Conservation (phyloP, 164 flowering plant genomes). For the Umbilicus rupestris region DNA sequence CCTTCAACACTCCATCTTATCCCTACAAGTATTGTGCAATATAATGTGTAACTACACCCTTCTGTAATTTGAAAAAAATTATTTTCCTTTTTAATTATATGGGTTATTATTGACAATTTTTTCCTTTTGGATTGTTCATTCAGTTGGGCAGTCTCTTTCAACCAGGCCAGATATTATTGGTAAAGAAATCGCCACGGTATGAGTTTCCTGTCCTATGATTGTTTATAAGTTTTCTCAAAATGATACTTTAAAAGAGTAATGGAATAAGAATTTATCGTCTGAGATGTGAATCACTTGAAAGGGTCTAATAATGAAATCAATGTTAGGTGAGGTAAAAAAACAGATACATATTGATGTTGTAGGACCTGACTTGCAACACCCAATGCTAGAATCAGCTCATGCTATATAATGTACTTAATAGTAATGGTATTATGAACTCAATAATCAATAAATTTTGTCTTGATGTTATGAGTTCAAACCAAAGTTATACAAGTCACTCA, state of each 20-base stretch:
- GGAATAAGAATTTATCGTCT: neutral
- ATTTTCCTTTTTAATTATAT: constrained; percentile 20
- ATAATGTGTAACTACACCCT: neutral
- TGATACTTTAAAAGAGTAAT: neutral
- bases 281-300: neutral
- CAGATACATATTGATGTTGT: neutral
- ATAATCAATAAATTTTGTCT: too few relatives aligned
- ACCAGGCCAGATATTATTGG: constrained; percentile 99
- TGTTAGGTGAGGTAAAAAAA: neutral
- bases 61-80: constrained; percentile 17
- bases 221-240: neutral
- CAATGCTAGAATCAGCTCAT: too few relatives aligned
- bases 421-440: too few relatives aligned
- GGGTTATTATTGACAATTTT: constrained; percentile 30
- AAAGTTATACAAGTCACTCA: too few relatives aligned
- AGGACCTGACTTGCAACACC: too few relatives aligned
- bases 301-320: neutral
- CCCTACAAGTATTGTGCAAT: neutral
- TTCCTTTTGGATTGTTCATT: constrained; percentile 44
- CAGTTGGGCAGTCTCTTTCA: constrained; percentile 99
- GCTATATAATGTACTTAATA: too few relatives aligned
- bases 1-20: neutral
- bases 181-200: constrained; percentile 74
- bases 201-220: neutral
- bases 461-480: too few relatives aligned